These are phyloP conservation scores for Bipolaris bicolor DNA, from an alignment of 2,329 filamentous ascomycete genomes.

Conservation along the genomic window DNA sequence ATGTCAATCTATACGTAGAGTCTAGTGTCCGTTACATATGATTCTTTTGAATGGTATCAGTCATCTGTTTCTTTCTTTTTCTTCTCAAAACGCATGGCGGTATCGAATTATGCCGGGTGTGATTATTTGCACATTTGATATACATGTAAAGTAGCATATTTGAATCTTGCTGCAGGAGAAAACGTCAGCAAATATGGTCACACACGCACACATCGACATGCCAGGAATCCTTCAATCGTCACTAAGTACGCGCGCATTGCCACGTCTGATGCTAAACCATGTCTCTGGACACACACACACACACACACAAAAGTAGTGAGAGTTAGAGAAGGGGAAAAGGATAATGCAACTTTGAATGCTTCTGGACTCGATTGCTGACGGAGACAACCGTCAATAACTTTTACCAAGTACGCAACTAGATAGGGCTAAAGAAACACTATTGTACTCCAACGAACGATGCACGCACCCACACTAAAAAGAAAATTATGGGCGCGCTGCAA, in stretches of 20 bases:
- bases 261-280: neutral
- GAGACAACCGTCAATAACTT: neutral
- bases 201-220: neutral
- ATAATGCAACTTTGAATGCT: neutral
- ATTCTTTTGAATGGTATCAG: neutral
- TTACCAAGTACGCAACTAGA: neutral
- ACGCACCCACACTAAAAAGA: neutral
- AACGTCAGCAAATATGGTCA: slow-evolving; percentile 1
- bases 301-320: no score
- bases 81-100: neutral
- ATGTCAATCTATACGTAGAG: no score
- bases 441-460: neutral
- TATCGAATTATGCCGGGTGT: neutral
- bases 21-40: no score
- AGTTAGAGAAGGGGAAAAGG: neutral
- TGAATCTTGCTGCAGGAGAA: neutral
- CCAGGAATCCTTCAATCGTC: neutral
- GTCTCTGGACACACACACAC: neutral
- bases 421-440: neutral
- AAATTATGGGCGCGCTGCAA: neutral
- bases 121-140: neutral
- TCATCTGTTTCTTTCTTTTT: no score
- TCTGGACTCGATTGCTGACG: neutral
- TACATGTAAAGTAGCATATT: neutral
- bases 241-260: neutral